A percentile compares a stretch with the other conserved stretches of the same genome.
These are phyloP conservation scores for Dactylellina leptospora DNA, from an alignment of 2,329 filamentous ascomycete species.

Conservation along the genomic window DNA sequence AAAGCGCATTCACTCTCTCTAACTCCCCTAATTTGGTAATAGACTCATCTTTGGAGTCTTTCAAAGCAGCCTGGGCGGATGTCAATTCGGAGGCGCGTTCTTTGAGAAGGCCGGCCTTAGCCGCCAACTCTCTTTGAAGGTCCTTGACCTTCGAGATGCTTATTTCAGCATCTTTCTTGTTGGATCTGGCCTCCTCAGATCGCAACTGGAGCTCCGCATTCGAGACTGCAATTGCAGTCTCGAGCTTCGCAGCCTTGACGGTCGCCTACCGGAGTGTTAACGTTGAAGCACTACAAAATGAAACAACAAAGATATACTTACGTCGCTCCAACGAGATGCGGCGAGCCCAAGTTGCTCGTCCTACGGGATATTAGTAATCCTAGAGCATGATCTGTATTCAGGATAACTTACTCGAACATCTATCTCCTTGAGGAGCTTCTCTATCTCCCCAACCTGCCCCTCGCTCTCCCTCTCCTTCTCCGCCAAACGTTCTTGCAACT, in stretches of 20 bases:
- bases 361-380: not conserved
- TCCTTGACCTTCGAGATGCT: not conserved
- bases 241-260: conserved; percentile 3
- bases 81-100: not conserved
- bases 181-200: conserved; percentile 12
- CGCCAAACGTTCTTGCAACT: not conserved
- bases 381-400: not conserved
- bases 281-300: not conserved
- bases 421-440: conserved; percentile 8
- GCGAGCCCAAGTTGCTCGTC: conserved; percentile 26
- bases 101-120: not conserved
- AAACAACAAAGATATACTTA: conserved; percentile 3
- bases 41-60: not conserved
- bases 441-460: not conserved
- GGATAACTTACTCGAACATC: conserved; percentile 6
- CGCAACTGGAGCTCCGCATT: conserved; percentile 20
- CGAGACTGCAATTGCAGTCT: conserved; percentile 1
- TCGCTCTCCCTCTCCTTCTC: not conserved
- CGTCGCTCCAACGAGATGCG: conserved; percentile 19
- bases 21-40: no score
- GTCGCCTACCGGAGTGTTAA: conserved; percentile 7
- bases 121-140: conserved; percentile 8
- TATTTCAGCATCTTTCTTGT: not conserved
- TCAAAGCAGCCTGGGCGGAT: not conserved
- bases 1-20: no score